Base-by-base conservation (phyloP, 345 rosid species). In the Ailanthus altissimus region DNA sequence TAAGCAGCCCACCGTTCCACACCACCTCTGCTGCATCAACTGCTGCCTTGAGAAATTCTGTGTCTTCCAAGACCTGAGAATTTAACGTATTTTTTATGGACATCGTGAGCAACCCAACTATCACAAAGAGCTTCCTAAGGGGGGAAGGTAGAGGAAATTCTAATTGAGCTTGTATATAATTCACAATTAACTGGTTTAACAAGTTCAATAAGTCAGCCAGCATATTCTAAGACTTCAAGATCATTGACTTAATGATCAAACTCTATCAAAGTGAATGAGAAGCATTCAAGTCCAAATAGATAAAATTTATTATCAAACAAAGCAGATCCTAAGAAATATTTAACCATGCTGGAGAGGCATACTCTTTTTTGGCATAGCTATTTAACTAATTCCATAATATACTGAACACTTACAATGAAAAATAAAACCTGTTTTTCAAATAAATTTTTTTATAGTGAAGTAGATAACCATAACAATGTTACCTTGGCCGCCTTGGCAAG, bases 401-500 rank as follows among this genome's bases (percentile, higher is more conserved):
- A 46, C 21, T 20, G n/a, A 18, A 64, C 8, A 1, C 69, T 8
- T 9, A 64, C 1, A 18, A 10, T 49, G 14, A 69, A 53, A 69
- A 69, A 16, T 69, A 21, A 23, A 42, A 38, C 51, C 25, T 57
- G 5, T 21, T 10, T 7, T 14, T 32, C 18, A 49, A 47, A 47
- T 32, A 43, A 72, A 14, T n/a, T 26, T 7, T 14, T 62, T 61
- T 42, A 7, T 13, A 56, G 56, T 5, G 36, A 43, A 71, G 26
- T 50, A 23, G 64, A 42, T 57, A 51, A 60, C n/a, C 16, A 18
- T 36, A 64, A 16, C 25, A 67, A 21, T 73, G 51, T 78, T 81
- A 91, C 93, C 93, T 88, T 79, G 78, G 90, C 92, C 0, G 93
- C 92, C 72, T 91, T 91, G 56, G 73, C 88, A 67, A 88, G 89